Evolutionary conservation across 768 basidiomycete species (phyloP), one percentile per base, ranked within the genome.

Genomic region (Tricholoma hemisulphureum): DNA sequence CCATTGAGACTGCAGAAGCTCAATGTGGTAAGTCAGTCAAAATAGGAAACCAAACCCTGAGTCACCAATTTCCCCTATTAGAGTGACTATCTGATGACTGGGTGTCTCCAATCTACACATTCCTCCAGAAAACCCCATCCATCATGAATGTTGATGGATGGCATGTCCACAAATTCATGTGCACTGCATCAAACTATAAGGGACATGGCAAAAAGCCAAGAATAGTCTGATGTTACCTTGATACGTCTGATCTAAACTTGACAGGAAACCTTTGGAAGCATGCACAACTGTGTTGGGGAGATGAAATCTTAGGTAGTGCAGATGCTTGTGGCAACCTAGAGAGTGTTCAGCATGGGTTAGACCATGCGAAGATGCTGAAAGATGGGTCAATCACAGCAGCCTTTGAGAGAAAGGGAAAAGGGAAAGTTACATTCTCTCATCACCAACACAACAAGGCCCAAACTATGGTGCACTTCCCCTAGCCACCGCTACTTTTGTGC

Each of bases 221-320:
- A 14, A 48, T 14, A 7, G 57, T 71, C 10, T 23, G 55, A 16
- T 57, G 62, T 5, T 74, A 62, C 49, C 65, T 73, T 8, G 66
- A 73, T 50, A 72, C n/a, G n/a, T n/a, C n/a, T n/a, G n/a, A n/a
- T n/a, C n/a, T n/a, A n/a, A n/a, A n/a, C n/a, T n/a, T n/a, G 0
- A 76, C 71, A 9, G 60, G 64, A 1, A 73, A 73, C 58, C 58
- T 73, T 43, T 20, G 23, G 0, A 64, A 63, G 51, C 69, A 77
- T 58, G 73, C 59, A 0, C 57, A 58, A 20, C 23, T 23, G 3
- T 77, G 75, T 56, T 75, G 68, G 69, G 71, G 74, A 0, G 39
- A 56, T 14, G 67, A 65, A 1, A 61, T 61, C 6, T 43, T 71
- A 4, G 43, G 58, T 20, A 57, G 60, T 2, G 67, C 59, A 14